These are phyloP conservation scores for Penicillium sp. DNA, from an alignment of 2,329 filamentous ascomycete genomes.

Conservation along the genomic window DNA sequence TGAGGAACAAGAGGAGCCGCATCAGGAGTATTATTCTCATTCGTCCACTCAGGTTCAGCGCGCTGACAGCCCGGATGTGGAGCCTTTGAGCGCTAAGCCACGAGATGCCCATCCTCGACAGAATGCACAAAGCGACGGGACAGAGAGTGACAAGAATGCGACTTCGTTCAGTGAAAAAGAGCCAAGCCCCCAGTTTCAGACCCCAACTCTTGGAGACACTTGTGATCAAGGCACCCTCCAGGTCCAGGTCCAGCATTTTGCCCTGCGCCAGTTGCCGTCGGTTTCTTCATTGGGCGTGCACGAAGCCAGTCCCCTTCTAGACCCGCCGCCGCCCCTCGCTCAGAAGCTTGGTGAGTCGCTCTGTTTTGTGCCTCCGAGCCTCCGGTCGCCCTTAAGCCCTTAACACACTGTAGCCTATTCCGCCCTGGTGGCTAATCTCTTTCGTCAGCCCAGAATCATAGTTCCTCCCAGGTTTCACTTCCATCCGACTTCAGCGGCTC, in stretches of 20 bases:
- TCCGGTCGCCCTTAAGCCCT: background rate
- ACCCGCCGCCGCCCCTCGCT: constrained; percentile 17
- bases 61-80: constrained; percentile 11
- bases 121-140: background rate
- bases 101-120: background rate
- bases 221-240: background rate
- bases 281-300: constrained; percentile 34
- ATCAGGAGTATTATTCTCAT: constrained; percentile 7
- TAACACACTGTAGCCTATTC: background rate
- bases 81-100: constrained; percentile 17
- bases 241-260: constrained; percentile 2
- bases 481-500: constrained; percentile 15
- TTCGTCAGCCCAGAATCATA: constrained; percentile 15
- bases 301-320: constrained; percentile 20
- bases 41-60: constrained; percentile 9
- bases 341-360: constrained; percentile 24
- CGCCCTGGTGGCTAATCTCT: constrained; percentile 11
- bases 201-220: background rate
- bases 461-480: constrained; percentile 21
- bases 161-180: background rate
- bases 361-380: background rate
- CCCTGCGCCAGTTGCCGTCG: constrained; percentile 23
- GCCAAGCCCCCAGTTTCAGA: constrained; percentile 2
- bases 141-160: background rate
- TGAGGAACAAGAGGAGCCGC: constrained; percentile 12